A percentile compares a stretch with the other conserved stretches of the same genome.
Evolutionary conservation across 352 stramenopile species (phyloP).

Genomic region (Pythium phragmiticola): DNA sequence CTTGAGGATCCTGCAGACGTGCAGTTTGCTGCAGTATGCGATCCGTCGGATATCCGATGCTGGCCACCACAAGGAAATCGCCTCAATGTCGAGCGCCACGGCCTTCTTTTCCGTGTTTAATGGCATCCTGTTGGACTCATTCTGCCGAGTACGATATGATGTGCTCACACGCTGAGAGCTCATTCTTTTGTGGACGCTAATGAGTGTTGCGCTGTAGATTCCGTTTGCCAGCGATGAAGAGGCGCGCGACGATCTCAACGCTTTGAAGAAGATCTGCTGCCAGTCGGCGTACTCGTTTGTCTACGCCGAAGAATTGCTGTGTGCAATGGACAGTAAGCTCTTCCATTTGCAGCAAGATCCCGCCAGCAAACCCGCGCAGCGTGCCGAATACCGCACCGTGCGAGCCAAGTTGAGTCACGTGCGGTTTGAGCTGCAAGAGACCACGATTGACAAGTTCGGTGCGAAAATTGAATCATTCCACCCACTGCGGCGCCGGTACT

Average conservation of each 20-base stretch:
- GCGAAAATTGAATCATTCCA: constrained; percentile 73
- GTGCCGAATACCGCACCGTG: constrained; percentile 47
- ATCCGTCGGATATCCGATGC: constrained; percentile 85
- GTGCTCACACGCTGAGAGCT: not conserved
- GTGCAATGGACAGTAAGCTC: constrained; percentile 68
- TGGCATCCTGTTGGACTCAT: constrained; percentile 71
- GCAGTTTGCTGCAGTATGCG: constrained; percentile 81
- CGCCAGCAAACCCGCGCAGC: constrained; percentile 29
- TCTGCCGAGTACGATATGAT: constrained; percentile 46
- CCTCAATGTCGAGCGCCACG: constrained; percentile 80
- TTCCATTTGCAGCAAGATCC: constrained; percentile 49
- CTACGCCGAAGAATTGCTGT: constrained; percentile 77
- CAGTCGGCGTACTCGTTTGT: constrained; percentile 85
- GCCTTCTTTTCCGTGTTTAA: constrained; percentile 87
- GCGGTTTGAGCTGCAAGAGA: constrained; percentile 74
- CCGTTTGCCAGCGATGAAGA: constrained; percentile 82
- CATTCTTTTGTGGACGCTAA: not conserved
- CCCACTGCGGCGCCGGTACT: constrained; percentile 61
- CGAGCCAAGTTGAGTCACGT: constrained; percentile 75
- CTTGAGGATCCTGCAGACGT: constrained; percentile 41
- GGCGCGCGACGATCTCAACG: constrained; percentile 60
- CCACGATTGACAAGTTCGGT: constrained; percentile 58
- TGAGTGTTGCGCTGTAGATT: constrained; percentile 43
- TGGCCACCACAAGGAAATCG: constrained; percentile 87
- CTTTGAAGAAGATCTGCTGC: constrained; percentile 82